These are phyloP conservation scores for Trichoderma sp. DNA, from an alignment of 2,329 filamentous ascomycete genomes.

Conservation along the genomic window DNA sequence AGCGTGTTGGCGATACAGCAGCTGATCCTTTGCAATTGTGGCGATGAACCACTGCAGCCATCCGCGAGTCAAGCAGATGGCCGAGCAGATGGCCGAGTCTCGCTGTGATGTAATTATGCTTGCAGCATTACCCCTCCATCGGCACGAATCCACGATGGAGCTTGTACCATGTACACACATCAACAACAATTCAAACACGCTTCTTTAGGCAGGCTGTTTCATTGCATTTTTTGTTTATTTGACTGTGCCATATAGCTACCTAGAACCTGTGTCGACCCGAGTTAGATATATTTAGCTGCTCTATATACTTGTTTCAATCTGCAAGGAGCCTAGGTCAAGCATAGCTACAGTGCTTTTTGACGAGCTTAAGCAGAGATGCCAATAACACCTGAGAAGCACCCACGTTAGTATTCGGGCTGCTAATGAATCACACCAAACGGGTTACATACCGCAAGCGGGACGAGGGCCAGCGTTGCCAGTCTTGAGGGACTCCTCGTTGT, in stretches of 20 bases:
- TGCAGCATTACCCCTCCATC: conserved; percentile 4
- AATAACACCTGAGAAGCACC: conserved; percentile 64
- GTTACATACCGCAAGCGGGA: conserved; percentile 81
- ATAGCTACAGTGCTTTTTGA: conserved; percentile 20
- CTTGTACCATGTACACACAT: too few species aligned
- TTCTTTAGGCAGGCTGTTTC: neutral
- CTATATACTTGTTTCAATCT: neutral
- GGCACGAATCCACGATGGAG: neutral
- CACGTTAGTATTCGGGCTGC: conserved; percentile 11
- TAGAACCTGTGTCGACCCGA: neutral
- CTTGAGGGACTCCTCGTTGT: conserved; percentile 93
- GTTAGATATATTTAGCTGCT: neutral
- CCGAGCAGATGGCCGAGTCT: neutral
- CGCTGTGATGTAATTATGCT: neutral
- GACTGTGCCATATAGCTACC: neutral
- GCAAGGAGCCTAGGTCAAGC: neutral
- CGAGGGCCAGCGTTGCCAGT: conserved; percentile 92
- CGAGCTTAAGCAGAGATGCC: conserved; percentile 70
- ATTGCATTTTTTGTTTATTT: neutral
- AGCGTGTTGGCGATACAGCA: neutral
- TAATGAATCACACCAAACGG: neutral
- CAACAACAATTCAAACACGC: neutral
- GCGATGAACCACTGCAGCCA: neutral
- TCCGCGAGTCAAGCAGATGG: neutral
- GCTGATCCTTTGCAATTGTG: neutral